These are phyloP conservation scores for Tephrocybe sp. DNA, from an alignment of 768 basidiomycete species.

Conservation along the genomic window DNA sequence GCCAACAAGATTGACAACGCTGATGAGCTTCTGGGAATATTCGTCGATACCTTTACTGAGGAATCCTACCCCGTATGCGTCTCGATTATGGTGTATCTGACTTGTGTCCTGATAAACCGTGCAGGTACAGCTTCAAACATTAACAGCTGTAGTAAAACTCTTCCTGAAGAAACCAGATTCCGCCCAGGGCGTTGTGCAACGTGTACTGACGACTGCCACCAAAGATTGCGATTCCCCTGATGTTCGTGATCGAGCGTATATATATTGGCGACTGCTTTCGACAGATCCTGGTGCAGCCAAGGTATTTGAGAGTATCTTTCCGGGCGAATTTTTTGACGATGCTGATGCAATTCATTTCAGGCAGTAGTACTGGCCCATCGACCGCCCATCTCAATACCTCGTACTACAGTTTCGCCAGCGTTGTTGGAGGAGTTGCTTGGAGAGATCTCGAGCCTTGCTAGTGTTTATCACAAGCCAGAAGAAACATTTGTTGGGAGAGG, in stretches of 20 bases:
- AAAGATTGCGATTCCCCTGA: constrained; percentile 98
- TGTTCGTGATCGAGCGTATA: constrained; percentile 95
- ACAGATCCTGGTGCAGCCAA: constrained; percentile 96
- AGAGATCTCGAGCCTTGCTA: constrained; percentile 87
- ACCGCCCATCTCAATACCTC: constrained; percentile 91
- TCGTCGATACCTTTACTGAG: constrained; percentile 91
- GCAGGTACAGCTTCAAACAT: constrained; percentile 74
- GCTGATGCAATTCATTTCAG: constrained; percentile 25
- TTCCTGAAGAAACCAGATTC: constrained; percentile 94
- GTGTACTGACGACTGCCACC: constrained; percentile 90
- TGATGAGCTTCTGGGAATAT: constrained; percentile 85
- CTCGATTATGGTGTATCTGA: neutral
- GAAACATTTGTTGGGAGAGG: constrained; percentile 96
- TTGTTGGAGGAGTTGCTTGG: constrained; percentile 89
- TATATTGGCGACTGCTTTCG: constrained; percentile 94
- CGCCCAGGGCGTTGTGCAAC: constrained; percentile 89
- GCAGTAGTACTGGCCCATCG: constrained; percentile 87
- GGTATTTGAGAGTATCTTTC: too few relatives aligned
- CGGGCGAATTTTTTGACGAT: too few relatives aligned
- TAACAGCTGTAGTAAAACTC: constrained; percentile 96
- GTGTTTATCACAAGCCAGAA: constrained; percentile 96
- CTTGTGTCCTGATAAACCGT: constrained; percentile 2
- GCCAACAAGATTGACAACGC: constrained; percentile 98
- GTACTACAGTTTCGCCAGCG: constrained; percentile 85
- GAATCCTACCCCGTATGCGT: constrained; percentile 82